These are phyloP conservation scores for Sordariomycetes sp. DNA, from an alignment of 2,329 filamentous ascomycete species.

Conservation along the genomic window DNA sequence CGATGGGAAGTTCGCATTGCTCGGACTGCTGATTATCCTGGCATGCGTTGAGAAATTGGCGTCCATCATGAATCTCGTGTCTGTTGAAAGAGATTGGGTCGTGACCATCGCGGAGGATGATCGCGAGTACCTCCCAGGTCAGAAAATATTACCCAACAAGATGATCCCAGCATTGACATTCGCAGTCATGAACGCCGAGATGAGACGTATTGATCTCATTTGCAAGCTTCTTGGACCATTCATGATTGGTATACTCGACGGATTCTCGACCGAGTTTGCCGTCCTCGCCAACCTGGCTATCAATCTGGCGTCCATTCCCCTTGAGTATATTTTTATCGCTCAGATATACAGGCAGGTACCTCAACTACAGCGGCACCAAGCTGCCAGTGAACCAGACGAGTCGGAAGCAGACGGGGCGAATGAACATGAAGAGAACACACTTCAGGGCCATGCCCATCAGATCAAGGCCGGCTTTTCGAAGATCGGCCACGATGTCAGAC, in stretches of 20 bases:
- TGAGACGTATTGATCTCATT: slow-evolving; percentile 52
- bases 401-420: neutral
- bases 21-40: slow-evolving; percentile 34
- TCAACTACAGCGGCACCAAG: slow-evolving; percentile 6
- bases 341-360: slow-evolving; percentile 16
- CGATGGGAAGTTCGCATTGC: slow-evolving; percentile 13
- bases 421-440: neutral
- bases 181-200: slow-evolving; percentile 42
- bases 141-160: neutral
- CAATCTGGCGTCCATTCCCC: slow-evolving; percentile 34
- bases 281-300: slow-evolving; percentile 39
- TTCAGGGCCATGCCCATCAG: too few species aligned
- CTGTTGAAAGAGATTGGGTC: slow-evolving; percentile 65
- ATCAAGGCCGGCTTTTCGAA: neutral
- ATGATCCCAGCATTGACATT: slow-evolving; percentile 3
- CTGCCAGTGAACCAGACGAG: neutral
- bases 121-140: slow-evolving; percentile 1
- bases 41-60: slow-evolving; percentile 62
- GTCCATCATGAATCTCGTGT: slow-evolving; percentile 54
- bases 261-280: slow-evolving; percentile 34
- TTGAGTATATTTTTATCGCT: slow-evolving; percentile 45
- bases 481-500: slow-evolving; percentile 5
- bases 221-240: slow-evolving; percentile 51
- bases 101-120: slow-evolving; percentile 24
- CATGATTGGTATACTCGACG: slow-evolving; percentile 42